Percentiles rank a stretch among this genome's conserved stretches.
Evolutionary conservation across 2,329 filamentous ascomycete genomes (phyloP).

Genomic region (Colletotrichum scovillei): DNA sequence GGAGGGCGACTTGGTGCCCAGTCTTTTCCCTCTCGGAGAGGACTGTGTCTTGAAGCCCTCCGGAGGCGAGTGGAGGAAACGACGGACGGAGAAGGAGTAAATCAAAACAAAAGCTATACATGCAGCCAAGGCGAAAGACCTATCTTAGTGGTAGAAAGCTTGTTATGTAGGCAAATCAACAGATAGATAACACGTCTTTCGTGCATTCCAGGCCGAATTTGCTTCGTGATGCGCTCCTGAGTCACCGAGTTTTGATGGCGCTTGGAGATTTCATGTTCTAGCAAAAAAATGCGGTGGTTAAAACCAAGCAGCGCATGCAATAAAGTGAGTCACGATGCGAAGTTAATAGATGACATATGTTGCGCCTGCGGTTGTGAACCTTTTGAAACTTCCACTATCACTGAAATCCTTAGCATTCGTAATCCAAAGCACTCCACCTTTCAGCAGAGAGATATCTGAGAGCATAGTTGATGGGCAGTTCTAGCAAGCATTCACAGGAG

Average conservation of each 20-base stretch:
- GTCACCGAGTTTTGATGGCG: neutral
- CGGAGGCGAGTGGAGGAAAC: constrained; percentile 17
- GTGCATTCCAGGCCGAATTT: neutral
- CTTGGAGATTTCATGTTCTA: neutral
- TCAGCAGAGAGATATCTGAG: too few relatives aligned
- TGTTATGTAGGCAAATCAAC: constrained; percentile 30
- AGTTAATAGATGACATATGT: neutral
- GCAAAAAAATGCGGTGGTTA: neutral
- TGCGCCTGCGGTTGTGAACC: neutral
- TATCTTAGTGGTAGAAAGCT: constrained; percentile 30
- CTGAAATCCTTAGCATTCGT: too few relatives aligned
- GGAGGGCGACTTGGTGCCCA: neutral
- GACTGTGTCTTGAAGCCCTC: neutral
- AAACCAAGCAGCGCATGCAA: neutral
- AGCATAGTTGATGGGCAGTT: too few relatives aligned
- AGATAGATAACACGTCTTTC: constrained; percentile 24
- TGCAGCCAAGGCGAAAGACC: constrained; percentile 9
- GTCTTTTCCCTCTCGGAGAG: constrained; percentile 1
- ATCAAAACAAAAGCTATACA: constrained; percentile 32
- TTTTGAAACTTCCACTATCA: too few relatives aligned
- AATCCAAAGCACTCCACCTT: too few relatives aligned
- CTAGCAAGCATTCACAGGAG: too few relatives aligned
- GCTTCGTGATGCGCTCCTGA: neutral
- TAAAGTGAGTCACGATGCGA: neutral
- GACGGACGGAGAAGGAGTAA: constrained; percentile 1